Evolutionary conservation across 345 rosid genomes (phyloP).

Genomic region (Citrus trifoliata): DNA sequence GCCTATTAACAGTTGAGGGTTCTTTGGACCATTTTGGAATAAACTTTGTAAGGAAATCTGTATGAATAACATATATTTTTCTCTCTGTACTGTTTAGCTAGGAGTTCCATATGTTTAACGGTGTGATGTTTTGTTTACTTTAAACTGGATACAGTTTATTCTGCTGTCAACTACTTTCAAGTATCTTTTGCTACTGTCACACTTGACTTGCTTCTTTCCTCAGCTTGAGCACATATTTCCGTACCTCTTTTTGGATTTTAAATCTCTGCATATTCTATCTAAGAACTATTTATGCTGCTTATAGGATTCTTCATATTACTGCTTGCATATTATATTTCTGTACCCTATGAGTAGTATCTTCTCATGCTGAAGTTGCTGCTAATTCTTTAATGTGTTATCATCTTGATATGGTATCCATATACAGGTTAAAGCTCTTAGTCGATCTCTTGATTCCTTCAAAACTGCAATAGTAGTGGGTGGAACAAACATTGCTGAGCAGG

Average conservation of each 20-base stretch:
- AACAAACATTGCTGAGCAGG: constrained; percentile 40
- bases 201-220: background rate
- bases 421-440: constrained; percentile 37
- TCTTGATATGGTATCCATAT: constrained; percentile 7
- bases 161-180: background rate
- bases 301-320: background rate
- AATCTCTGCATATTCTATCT: background rate
- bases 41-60: background rate
- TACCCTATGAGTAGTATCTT: background rate
- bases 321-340: background rate
- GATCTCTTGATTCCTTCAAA: constrained; percentile 37
- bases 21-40: background rate
- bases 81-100: background rate
- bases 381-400: background rate
- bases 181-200: background rate
- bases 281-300: background rate
- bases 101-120: background rate
- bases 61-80: background rate
- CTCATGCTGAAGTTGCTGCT: background rate
- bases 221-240: background rate
- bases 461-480: constrained; percentile 43
- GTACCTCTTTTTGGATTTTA: background rate
- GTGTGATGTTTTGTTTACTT: background rate
- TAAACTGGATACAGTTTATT: background rate
- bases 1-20: background rate